Evolutionary conservation across 257 asterid species (phyloP).

Genomic region (Vinca minor): DNA sequence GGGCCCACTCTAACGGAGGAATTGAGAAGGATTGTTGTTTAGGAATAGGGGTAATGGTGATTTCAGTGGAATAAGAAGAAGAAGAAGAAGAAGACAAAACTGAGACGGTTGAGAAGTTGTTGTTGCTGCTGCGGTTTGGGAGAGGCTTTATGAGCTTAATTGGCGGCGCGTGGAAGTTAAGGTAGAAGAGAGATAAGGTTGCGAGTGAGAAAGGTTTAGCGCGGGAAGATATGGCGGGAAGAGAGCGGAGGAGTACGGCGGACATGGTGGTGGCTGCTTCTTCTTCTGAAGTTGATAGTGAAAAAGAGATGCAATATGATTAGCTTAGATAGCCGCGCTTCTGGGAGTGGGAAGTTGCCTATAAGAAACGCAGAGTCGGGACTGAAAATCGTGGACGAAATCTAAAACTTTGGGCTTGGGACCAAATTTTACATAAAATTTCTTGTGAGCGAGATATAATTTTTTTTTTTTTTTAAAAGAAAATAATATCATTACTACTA

Average conservation of each 20-base stretch:
- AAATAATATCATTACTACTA: no score
- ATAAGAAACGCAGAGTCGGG: no score
- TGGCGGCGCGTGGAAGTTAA: slow-evolving; percentile 22
- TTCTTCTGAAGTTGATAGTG: no score
- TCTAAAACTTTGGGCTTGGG: no score
- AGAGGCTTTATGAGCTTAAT: slow-evolving; percentile 16
- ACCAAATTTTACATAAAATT: no score
- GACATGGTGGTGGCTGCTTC: slow-evolving; percentile 12
- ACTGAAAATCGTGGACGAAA: no score
- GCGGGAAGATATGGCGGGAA: slow-evolving; percentile 47
- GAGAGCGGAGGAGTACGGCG: slow-evolving; percentile 59
- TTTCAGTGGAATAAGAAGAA: slow-evolving; percentile 22
- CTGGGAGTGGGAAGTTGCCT: no score
- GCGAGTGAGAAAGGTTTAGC: slow-evolving; percentile 31
- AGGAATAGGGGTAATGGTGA: slow-evolving; percentile 29
- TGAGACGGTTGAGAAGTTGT: slow-evolving; percentile 34
- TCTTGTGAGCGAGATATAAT: no score
- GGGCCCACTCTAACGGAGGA: slow-evolving; percentile 67
- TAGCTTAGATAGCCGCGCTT: no score
- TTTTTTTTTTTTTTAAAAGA: no score
- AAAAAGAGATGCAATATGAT: no score
- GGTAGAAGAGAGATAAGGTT: slow-evolving; percentile 21
- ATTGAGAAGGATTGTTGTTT: slow-evolving; percentile 22
- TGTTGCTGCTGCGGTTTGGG: slow-evolving; percentile 28
- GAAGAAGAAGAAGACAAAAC: slow-evolving; percentile 17